phyloP scores from a whole-genome alignment of 2,329 filamentous ascomycete genomes.

The Claviceps digitariae region DNA sequence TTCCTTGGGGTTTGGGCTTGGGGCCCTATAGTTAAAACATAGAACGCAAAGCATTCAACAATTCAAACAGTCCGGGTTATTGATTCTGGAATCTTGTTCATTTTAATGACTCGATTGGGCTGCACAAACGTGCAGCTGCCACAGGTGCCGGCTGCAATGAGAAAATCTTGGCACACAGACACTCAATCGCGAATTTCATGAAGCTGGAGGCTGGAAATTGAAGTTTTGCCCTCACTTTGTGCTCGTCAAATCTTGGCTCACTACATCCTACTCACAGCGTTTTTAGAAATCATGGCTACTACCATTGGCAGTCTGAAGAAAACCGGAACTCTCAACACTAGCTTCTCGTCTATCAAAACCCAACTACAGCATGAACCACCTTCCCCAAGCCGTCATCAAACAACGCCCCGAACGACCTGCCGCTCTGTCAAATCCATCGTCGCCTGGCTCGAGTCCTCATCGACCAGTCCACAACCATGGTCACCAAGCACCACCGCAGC shows the following conservation, averaged over 20 bases:
- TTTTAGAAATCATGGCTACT: conserved; percentile 5
- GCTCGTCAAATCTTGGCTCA: neutral
- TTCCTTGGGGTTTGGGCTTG: neutral
- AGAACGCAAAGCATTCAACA: conserved; percentile 3
- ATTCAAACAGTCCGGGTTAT: neutral
- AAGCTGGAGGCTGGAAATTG: neutral
- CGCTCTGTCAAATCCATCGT: conserved; percentile 19
- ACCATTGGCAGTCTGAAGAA: conserved; percentile 8
- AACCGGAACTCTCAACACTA: conserved; percentile 12
- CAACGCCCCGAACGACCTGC: conserved; percentile 1
- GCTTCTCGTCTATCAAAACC: conserved; percentile 17
- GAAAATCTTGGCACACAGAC: neutral
- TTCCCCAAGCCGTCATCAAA: neutral
- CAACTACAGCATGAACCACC: conserved; percentile 7
- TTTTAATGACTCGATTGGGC: neutral
- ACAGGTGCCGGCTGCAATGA: neutral
- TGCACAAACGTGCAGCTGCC: neutral
- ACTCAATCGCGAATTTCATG: neutral
- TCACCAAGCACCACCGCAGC: neutral
- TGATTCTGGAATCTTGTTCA: neutral
- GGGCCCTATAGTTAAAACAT: conserved; percentile 7
- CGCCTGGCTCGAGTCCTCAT: conserved; percentile 17
- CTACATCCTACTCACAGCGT: neutral
- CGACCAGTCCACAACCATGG: conserved; percentile 4
- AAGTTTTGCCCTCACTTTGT: neutral